phyloP scores from a whole-genome alignment of 495 filamentous ascomycete species.

The Achaetomiella virescens region DNA sequence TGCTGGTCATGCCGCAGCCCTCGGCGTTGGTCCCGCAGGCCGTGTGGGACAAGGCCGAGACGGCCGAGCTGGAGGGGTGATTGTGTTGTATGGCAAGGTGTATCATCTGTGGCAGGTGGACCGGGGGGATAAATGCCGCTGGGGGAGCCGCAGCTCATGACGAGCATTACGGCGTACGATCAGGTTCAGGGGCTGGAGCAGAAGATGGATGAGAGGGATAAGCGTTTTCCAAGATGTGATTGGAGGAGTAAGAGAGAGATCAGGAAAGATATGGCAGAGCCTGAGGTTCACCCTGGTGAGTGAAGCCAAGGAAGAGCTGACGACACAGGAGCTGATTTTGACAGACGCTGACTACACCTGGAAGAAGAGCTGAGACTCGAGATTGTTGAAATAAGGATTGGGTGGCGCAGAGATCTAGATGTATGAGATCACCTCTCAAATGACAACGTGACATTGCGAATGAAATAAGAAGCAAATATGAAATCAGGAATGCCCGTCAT shows the following conservation, averaged over 20 bases:
- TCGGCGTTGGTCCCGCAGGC: slow-evolving; percentile 41
- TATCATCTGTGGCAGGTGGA: slow-evolving; percentile 88
- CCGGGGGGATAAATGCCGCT: slow-evolving; percentile 70
- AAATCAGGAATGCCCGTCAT: too few species aligned
- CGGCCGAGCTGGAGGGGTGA: slow-evolving; percentile 66
- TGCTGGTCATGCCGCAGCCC: slow-evolving; percentile 78
- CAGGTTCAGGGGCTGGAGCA: slow-evolving; percentile 55
- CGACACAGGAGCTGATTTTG: not conserved
- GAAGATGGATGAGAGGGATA: slow-evolving; percentile 58
- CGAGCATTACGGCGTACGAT: slow-evolving; percentile 56
- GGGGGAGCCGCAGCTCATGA: slow-evolving; percentile 72
- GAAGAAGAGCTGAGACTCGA: slow-evolving; percentile 4
- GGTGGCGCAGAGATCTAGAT: too few species aligned
- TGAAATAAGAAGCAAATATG: not conserved
- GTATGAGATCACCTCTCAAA: too few species aligned
- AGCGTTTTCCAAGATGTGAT: slow-evolving; percentile 53
- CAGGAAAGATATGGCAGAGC: slow-evolving; percentile 53
- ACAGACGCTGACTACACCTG: slow-evolving; percentile 19
- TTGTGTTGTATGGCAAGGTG: slow-evolving; percentile 76
- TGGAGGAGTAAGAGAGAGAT: slow-evolving; percentile 55
- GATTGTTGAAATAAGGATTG: too few species aligned
- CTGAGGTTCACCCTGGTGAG: slow-evolving; percentile 51
- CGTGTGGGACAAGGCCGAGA: slow-evolving; percentile 72
- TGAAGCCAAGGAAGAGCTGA: slow-evolving; percentile 10
- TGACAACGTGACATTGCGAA: too few species aligned